phyloP scores from a whole-genome alignment of 768 basidiomycete genomes.

The Lepiota venenata region DNA sequence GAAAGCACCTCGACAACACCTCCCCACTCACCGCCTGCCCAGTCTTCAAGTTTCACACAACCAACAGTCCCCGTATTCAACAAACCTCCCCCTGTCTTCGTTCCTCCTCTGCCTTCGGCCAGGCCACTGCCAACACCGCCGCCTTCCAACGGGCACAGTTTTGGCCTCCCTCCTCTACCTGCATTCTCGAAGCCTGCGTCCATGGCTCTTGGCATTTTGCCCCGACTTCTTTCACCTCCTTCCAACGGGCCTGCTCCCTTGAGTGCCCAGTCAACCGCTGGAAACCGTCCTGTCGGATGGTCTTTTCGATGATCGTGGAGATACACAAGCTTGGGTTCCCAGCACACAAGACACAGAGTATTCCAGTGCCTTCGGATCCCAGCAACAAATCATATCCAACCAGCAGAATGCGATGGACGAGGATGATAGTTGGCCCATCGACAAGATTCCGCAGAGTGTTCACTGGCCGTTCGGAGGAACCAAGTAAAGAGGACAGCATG shows the following conservation, averaged over 20 bases:
- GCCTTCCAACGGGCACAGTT: constrained; percentile 17
- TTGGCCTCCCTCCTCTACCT: constrained; percentile 23
- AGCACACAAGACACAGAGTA: constrained; percentile 60
- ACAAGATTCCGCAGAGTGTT: constrained; percentile 51
- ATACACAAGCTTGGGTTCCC: constrained; percentile 50
- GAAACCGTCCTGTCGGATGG: constrained; percentile 49
- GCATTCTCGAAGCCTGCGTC: constrained; percentile 40
- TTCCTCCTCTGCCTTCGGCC: constrained; percentile 35
- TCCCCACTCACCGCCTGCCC: constrained; percentile 47
- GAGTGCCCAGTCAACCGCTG: constrained; percentile 51
- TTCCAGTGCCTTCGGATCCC: constrained; percentile 33
- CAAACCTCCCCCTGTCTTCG: constrained; percentile 50
- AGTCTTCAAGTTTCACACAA: constrained; percentile 27
- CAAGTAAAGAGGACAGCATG: constrained; percentile 61
- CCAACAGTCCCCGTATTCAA: constrained; percentile 55
- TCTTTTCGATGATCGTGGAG: constrained; percentile 46
- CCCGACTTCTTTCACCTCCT: constrained; percentile 26
- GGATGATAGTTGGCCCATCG: constrained; percentile 76
- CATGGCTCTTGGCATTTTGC: constrained; percentile 42
- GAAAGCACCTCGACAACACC: constrained; percentile 54
- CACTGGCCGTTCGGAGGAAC: constrained; percentile 62
- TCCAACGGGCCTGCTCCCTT: constrained; percentile 25
- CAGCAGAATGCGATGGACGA: constrained; percentile 40
- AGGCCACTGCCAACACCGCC: constrained; percentile 17
- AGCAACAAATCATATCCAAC: constrained; percentile 23